Conservation (phyloP, 2,329 filamentous ascomycete genomes). For the Cladorrhinum sp. region DNA sequence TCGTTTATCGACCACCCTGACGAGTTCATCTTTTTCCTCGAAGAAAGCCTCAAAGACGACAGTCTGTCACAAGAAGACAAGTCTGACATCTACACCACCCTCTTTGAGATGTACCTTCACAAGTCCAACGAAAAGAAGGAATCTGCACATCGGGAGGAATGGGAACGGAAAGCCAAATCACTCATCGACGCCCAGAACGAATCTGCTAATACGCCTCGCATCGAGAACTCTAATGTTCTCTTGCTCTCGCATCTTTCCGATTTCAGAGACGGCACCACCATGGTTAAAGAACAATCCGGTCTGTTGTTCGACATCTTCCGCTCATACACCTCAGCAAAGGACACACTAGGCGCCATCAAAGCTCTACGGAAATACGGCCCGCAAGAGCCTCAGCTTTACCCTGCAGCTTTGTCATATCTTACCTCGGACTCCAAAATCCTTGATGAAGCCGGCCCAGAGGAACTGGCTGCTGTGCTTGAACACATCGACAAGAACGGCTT, state of each 20-base stretch:
- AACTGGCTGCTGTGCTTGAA: conserved; percentile 74
- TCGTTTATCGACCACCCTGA: conserved; percentile 92
- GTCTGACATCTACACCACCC: conserved; percentile 84
- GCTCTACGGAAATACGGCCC: conserved; percentile 89
- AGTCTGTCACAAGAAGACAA: conserved; percentile 71
- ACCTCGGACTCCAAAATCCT: conserved; percentile 79
- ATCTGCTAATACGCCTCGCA: conserved; percentile 46
- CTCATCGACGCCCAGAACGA: conserved; percentile 65
- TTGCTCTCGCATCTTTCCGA: conserved; percentile 87
- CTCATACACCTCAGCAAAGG: conserved; percentile 87
- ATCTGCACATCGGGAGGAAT: conserved; percentile 64
- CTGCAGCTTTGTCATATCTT: conserved; percentile 89
- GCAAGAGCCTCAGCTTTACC: conserved; percentile 86
- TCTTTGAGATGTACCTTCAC: conserved; percentile 98
- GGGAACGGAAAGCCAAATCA: conserved; percentile 87
- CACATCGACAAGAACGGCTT: conserved; percentile 88
- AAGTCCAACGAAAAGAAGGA: conserved; percentile 73
- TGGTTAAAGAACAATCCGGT: conserved; percentile 91
- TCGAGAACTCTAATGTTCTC: conserved; percentile 92
- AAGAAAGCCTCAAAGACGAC: conserved; percentile 75
- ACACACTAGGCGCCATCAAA: conserved; percentile 85
- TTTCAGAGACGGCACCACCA: conserved; percentile 84
- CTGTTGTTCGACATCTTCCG: conserved; percentile 94
- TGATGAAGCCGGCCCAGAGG: conserved; percentile 77
- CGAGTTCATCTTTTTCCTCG: conserved; percentile 88